Base-by-base conservation (phyloP, 495 filamentous ascomycete species). In the Elaphomyces granulatus region DNA sequence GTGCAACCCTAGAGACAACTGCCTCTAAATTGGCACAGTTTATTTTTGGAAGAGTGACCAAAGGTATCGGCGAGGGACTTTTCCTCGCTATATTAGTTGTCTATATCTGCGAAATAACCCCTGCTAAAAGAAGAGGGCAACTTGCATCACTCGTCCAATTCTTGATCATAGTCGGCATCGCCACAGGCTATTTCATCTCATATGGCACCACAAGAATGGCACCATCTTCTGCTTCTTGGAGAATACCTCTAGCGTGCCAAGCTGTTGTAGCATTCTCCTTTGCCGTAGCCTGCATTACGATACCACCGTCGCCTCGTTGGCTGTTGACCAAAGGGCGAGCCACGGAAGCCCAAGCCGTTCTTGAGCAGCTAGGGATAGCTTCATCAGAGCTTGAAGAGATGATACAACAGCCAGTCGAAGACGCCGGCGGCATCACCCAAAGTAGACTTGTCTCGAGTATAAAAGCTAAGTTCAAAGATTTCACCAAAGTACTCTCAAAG, bases 91-190 rank as follows among this genome's bases (percentile, higher is more conserved):
- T 64, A 18, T 53, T 74, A 26, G 65, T 68, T 2, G 74, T 78
- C 36, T 74, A 77, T 37, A 73, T 77, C 15, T 71, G 70, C 42
- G 77, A 81, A 48, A 75, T 80, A 26, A 70, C 75, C 3, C 76
- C 76, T 0, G 56, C 66, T 0, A 56, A 50, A 3, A 54, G 55
- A 3, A 48, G 76, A 35, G 77, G 74, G 0, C 57, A 63, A 2
- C 45, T 81, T 15, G 68, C 70, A 0, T 68, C 72, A 1, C 55
- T 67, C 2, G 69, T 70, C n/a, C 75, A 79, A 44, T 45, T 77
- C 15, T 44, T 74, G 28, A 70, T 65, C 14, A 67, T 67, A 0
- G 28, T 67, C 1, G 75, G 73, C 1, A 49, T 78, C 3, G 59
- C 64, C 6, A 28, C 60, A 0, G 76, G 77, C 0, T 81, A 71